A percentile compares a stretch with the other conserved stretches of the same genome.
phyloP scores from a whole-genome alignment of 2,329 filamentous ascomycete species.

The Arachnopeziza araneosa region DNA sequence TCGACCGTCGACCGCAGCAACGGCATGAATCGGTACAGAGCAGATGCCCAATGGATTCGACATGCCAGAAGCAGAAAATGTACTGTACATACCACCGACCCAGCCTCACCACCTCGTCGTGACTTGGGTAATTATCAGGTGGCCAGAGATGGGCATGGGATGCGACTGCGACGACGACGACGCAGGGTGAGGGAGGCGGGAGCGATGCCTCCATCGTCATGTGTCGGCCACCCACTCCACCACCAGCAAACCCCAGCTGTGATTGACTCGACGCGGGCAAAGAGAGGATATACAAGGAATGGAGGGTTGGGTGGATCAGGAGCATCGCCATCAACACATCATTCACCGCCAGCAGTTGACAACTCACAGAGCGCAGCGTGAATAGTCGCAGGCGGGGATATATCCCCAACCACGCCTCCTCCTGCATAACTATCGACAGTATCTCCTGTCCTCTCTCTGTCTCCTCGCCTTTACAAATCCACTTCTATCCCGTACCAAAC shows the following conservation, averaged over 20 bases:
- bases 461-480: not conserved
- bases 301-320: not conserved
- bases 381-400: not conserved
- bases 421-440: conserved; percentile 19
- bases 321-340: not conserved
- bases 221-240: not conserved
- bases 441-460: not conserved
- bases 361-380: not conserved
- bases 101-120: not conserved
- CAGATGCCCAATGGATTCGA: no score
- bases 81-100: not conserved
- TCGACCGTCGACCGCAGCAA: no score
- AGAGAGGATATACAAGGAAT: not conserved
- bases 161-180: no score
- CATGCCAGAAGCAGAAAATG: no score
- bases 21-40: no score
- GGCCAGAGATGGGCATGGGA: not conserved
- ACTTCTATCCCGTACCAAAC: conserved; percentile 2
- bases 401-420: conserved; percentile 14
- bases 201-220: not conserved
- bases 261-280: not conserved
- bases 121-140: not conserved
- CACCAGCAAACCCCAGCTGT: no score
- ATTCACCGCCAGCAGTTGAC: not conserved
- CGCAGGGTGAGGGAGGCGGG: not conserved